Evolutionary conservation across 1,284 basidiomycete species (phyloP).

Genomic region (Malassezia restricta): DNA sequence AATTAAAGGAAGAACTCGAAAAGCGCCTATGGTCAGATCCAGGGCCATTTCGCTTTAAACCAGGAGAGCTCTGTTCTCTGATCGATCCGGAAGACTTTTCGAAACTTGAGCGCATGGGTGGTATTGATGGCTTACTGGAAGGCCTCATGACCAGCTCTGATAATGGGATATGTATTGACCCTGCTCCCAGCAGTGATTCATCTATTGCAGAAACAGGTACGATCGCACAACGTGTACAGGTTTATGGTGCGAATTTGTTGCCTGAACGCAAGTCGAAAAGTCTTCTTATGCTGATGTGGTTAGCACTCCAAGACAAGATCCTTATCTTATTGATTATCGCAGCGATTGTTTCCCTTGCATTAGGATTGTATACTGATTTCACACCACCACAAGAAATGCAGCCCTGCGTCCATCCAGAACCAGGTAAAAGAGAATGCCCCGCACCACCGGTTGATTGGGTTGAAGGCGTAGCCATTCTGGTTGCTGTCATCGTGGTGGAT

Average conservation of each 20-base stretch:
- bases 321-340: conserved; percentile 77
- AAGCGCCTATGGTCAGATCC: conserved; percentile 31
- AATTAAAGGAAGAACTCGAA: conserved; percentile 23
- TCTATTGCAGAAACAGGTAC: conserved; percentile 7
- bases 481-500: conserved; percentile 58
- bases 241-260: conserved; percentile 74
- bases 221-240: conserved; percentile 25
- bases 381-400: conserved; percentile 57
- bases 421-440: conserved; percentile 22
- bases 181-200: conserved; percentile 9
- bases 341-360: conserved; percentile 79
- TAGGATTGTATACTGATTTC: conserved; percentile 87
- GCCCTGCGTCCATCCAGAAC: conserved; percentile 47
- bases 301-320: conserved; percentile 89
- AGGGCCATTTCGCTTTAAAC: conserved; percentile 49
- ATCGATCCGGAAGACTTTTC: conserved; percentile 74
- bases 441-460: conserved; percentile 67
- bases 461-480: conserved; percentile 90
- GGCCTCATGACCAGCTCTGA: conserved; percentile 63
- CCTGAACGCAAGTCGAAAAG: conserved; percentile 67
- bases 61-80: conserved; percentile 66
- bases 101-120: conserved; percentile 61
- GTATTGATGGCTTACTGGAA: conserved; percentile 57
- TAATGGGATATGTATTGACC: conserved; percentile 17
- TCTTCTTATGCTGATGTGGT: conserved; percentile 76